A percentile compares a stretch with the other conserved stretches of the same genome.
Evolutionary conservation across 192 early-diverging fungal species (phyloP).

Genomic region (Entomortierella beljakovae): DNA sequence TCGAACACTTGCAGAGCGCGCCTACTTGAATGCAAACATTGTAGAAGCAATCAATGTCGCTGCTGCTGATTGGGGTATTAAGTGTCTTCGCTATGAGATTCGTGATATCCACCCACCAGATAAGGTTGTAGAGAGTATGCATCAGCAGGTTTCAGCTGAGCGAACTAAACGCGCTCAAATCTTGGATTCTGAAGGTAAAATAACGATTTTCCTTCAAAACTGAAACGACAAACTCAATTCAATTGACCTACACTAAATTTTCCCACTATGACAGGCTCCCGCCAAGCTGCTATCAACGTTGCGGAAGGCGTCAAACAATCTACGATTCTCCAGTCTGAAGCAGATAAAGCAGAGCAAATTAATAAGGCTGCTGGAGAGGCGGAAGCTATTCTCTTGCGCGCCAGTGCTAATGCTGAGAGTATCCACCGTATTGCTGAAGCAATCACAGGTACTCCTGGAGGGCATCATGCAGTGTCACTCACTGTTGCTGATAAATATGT

Average conservation of each 20-base stretch:
- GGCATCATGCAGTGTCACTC: slow-evolving; percentile 87
- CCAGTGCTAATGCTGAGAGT: slow-evolving; percentile 82
- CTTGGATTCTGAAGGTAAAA: slow-evolving; percentile 77
- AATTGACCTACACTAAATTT: background rate
- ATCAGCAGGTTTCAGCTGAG: slow-evolving; percentile 97
- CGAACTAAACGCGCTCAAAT: slow-evolving; percentile 97
- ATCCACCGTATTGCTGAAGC: slow-evolving; percentile 84
- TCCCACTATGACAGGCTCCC: slow-evolving; percentile 54
- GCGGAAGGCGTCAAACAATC: slow-evolving; percentile 95
- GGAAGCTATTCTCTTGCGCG: slow-evolving; percentile 87
- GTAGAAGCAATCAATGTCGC: slow-evolving; percentile 96
- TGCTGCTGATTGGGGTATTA: slow-evolving; percentile 94
- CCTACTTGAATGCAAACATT: slow-evolving; percentile 92
- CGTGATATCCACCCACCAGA: slow-evolving; percentile 95
- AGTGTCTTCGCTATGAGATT: slow-evolving; percentile 96
- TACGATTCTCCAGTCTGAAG: slow-evolving; percentile 94
- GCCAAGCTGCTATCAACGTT: slow-evolving; percentile 96
- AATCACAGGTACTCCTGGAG: slow-evolving; percentile 71
- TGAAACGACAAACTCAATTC: no score
- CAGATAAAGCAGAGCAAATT: slow-evolving; percentile 87
- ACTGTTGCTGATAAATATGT: slow-evolving; percentile 98
- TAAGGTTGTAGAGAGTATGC: slow-evolving; percentile 97
- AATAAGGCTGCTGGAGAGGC: slow-evolving; percentile 92
- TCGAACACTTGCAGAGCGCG: slow-evolving; percentile 93
- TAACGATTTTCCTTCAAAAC: no score